Percentiles rank a stretch among this genome's conserved stretches.
phyloP scores from a whole-genome alignment of 805 yeast genomes.

The Grigorovia jiainica region DNA sequence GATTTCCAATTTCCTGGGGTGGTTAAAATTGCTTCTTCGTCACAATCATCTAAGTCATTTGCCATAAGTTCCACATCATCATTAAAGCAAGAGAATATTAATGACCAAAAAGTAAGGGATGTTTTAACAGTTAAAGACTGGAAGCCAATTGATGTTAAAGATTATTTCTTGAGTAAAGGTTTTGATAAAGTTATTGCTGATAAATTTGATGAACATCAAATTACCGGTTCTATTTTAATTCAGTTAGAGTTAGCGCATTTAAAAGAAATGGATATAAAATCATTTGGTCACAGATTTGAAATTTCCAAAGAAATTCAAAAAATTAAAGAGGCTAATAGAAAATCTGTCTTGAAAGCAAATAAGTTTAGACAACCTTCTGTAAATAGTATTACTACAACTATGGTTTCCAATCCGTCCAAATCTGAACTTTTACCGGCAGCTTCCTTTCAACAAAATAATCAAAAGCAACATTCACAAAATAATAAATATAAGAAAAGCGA shows the following conservation, averaged over 20 bases:
- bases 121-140: constrained; percentile 42
- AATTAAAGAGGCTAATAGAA: constrained; percentile 23
- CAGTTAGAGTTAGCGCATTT: constrained; percentile 78
- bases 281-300: constrained; percentile 93
- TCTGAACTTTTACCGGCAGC: constrained; percentile 4
- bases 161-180: constrained; percentile 61
- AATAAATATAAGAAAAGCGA: neutral
- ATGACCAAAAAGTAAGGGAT: neutral
- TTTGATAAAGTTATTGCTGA: constrained; percentile 63
- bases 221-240: constrained; percentile 74
- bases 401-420: neutral
- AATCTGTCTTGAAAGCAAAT: neutral
- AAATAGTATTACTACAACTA: neutral
- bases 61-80: neutral
- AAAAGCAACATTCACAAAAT: neutral
- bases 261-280: constrained; percentile 82
- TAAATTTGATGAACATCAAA: constrained; percentile 75
- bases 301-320: constrained; percentile 80
- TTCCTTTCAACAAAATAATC: neutral
- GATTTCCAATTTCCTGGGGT: neutral
- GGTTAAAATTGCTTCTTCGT: neutral
- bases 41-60: neutral
- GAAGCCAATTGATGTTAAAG: constrained; percentile 78
- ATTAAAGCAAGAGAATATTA: neutral
- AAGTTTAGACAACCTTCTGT: neutral